Conservation (phyloP, 257 asterid genomes). For the Mitragyna speciosa region DNA sequence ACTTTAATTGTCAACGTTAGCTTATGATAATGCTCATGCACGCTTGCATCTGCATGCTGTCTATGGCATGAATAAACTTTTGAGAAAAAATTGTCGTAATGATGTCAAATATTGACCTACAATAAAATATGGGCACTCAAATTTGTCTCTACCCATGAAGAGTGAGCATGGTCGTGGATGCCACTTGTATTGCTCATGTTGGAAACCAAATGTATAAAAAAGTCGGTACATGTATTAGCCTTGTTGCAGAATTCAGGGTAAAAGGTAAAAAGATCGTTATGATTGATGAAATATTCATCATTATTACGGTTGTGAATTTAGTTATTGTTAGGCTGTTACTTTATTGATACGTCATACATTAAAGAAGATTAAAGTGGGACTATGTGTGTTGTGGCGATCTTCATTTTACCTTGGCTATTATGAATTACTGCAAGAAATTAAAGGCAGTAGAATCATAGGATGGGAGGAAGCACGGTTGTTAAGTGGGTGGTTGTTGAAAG, state of each 20-base stretch:
- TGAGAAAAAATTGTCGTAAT: slow-evolving; percentile 8
- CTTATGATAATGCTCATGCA: slow-evolving; percentile 13
- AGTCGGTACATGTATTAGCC: background rate
- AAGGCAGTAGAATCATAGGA: background rate
- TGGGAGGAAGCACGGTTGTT: background rate
- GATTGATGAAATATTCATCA: background rate
- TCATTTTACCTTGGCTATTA: background rate
- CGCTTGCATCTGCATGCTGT: slow-evolving; percentile 2
- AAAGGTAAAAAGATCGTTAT: background rate
- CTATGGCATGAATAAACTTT: background rate
- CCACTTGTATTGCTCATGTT: slow-evolving; percentile 2
- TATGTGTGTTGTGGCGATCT: background rate
- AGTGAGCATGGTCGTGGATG: background rate
- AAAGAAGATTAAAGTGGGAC: background rate
- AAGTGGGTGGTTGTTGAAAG: background rate
- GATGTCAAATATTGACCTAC: slow-evolving; percentile 7
- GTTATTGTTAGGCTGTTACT: background rate
- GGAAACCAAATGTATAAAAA: background rate
- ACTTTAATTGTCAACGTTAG: background rate
- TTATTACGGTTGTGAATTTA: background rate
- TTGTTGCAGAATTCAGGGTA: background rate
- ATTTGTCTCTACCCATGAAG: slow-evolving; percentile 2
- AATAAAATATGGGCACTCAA: background rate
- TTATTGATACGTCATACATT: background rate
- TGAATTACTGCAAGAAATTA: background rate